A percentile compares a stretch with the other conserved stretches of the same genome.
phyloP scores from a whole-genome alignment of 441 rosid species.

The Gossypium trilobum region DNA sequence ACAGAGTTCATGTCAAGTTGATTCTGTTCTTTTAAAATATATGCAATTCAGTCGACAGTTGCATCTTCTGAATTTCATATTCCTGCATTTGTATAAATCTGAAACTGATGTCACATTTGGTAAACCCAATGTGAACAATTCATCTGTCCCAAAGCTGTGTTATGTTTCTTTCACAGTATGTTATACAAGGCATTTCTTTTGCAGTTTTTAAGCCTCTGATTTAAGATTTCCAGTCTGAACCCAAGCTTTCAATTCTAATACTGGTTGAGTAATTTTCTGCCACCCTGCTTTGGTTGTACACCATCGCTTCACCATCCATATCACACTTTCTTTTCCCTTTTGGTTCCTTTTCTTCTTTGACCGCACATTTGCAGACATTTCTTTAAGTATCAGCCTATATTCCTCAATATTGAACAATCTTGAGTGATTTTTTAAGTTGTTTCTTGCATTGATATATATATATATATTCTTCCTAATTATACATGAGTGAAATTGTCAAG shows the following conservation, averaged over 20 bases:
- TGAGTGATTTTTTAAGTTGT: neutral
- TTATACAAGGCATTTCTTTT: conserved; percentile 5
- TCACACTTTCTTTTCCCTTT: neutral
- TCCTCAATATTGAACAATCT: neutral
- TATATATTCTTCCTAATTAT: neutral
- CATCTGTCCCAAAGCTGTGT: conserved; percentile 21
- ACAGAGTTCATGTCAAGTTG: conserved; percentile 41
- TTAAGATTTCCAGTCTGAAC: neutral
- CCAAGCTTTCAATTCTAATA: neutral
- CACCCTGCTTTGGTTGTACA: neutral
- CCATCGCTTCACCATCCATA: neutral
- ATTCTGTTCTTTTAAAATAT: conserved; percentile 30
- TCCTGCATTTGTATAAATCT: conserved; percentile 45
- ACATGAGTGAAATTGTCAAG: neutral
- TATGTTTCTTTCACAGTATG: neutral
- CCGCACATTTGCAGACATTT: neutral
- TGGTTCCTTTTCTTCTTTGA: neutral
- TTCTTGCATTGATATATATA: neutral
- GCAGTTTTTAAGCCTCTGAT: neutral
- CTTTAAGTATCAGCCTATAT: neutral
- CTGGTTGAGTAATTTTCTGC: neutral
- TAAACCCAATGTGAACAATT: conserved; percentile 41
- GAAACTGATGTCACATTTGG: conserved; percentile 42
- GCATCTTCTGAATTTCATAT: conserved; percentile 33
- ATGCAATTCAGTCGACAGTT: conserved; percentile 40